Evolutionary conservation across 106 monocot species (phyloP), one percentile per base, ranked within the genome.

Genomic region (Allium sativum): DNA sequence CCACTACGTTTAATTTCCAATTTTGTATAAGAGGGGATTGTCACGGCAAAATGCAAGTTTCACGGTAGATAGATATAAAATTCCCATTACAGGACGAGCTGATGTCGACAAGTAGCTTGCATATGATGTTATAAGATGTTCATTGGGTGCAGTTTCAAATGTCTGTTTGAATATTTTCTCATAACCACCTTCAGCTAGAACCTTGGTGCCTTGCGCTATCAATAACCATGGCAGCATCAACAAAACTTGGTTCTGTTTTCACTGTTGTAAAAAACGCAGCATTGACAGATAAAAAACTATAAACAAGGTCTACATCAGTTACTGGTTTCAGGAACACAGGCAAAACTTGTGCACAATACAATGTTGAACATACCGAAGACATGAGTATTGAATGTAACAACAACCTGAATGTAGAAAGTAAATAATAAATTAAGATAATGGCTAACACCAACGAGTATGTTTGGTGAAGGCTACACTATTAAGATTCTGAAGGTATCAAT

Each of bases 181-280:
- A 62, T 72, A 72, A 64, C 71, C 71, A 56, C 71, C 71, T 72
- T 72, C 71, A 31, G 71, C 71, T 48, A 72, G 43, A 44, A 72
- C 55, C 56, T 72, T 72, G 17, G 47, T 64, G 40, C 56, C 64
- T 48, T 72, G 71, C 22, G 71, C 71, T 45, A 72, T 72, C 21
- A 62, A 64, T 31, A 62, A n/a, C 71, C 71, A 72, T 72, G 56
- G 71, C 71, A 72, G 71, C 56, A 41, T 72, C 71, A 64, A 56
- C 56, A 47, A 72, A n/a, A 20, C 71, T 72, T 44, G 71, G 71
- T 48, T 64, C 64, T 12, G 63, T 72, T 72, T 72, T 72, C 18
- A 72, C 71, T 72, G 56, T 13, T 10, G 5, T 0, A 45, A 61
- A 10, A 45, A 42, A 31, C 4, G 11, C 15, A 19, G 7, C 1